phyloP scores from a whole-genome alignment of 345 rosid genomes.

The Clausena lansium region DNA sequence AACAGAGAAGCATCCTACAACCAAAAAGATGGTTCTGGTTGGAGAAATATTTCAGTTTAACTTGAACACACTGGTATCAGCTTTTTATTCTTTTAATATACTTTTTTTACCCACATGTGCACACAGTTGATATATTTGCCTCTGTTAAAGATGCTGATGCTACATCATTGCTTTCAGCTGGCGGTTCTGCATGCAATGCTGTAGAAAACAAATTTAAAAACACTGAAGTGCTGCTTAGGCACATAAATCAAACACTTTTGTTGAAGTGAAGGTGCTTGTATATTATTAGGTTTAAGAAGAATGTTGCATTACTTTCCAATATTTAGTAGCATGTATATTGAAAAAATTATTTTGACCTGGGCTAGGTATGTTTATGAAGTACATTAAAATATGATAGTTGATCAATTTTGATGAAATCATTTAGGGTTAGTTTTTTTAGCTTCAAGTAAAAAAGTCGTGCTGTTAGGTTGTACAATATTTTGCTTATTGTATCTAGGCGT shows the following conservation, averaged over 20 bases:
- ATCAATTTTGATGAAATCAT: not conserved
- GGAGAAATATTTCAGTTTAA: conserved; percentile 87
- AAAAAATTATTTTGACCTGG: not conserved
- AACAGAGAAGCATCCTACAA: conserved; percentile 87
- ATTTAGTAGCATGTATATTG: not conserved
- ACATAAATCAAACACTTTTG: not conserved
- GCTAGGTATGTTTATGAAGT: not conserved
- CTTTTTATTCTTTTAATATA: conserved; percentile 2
- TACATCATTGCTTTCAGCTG: not conserved
- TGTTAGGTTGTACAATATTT: not conserved
- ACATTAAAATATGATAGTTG: not conserved
- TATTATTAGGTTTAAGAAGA: not conserved
- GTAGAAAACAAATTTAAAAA: not conserved
- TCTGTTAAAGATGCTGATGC: not conserved
- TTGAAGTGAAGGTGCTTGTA: not conserved
- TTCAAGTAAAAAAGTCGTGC: not conserved
- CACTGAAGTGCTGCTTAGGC: not conserved
- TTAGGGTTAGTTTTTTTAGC: not conserved
- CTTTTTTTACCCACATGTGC: not conserved
- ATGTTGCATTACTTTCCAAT: not conserved
- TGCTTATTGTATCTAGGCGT: not conserved
- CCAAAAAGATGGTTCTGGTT: conserved; percentile 86
- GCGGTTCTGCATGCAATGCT: not conserved
- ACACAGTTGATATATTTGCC: not conserved
- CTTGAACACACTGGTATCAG: conserved; percentile 65